Conservation (phyloP, 176 grass and related monocot species). For the Bothriochloa decipiens region DNA sequence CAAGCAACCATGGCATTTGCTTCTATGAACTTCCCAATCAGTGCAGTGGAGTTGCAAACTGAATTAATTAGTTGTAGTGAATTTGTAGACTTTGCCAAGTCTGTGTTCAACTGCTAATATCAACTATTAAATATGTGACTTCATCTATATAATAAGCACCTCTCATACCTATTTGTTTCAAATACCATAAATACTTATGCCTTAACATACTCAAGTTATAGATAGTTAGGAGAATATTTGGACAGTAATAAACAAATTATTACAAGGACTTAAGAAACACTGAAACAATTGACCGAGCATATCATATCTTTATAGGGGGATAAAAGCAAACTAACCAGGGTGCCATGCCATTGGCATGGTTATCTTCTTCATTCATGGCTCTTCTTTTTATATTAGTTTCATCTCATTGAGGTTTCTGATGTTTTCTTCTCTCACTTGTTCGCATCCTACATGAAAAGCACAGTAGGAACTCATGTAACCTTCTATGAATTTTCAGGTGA, state of each 20-base stretch:
- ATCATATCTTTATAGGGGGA: neutral
- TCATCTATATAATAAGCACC: neutral
- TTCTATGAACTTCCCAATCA: neutral
- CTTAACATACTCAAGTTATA: neutral
- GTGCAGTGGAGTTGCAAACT: neutral
- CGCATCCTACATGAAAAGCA: neutral
- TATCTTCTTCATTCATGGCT: neutral
- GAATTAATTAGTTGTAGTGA: neutral
- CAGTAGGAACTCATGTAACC: neutral
- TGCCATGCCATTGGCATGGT: neutral
- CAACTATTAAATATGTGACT: neutral
- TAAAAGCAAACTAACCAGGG: constrained; percentile 23
- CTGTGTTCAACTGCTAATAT: neutral
- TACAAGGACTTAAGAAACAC: neutral
- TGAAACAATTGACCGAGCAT: neutral
- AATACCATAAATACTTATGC: neutral
- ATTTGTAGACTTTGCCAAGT: neutral
- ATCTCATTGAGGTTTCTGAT: neutral
- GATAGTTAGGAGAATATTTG: neutral
- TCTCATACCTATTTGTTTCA: neutral
- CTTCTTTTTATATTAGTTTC: neutral
- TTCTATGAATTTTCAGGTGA: constrained; percentile 55
- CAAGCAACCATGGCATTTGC: neutral
- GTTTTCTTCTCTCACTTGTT: neutral
- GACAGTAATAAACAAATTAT: neutral